These are phyloP conservation scores for Eleusine coracana DNA, from an alignment of 176 grass and related monocot species.

Conservation along the genomic window DNA sequence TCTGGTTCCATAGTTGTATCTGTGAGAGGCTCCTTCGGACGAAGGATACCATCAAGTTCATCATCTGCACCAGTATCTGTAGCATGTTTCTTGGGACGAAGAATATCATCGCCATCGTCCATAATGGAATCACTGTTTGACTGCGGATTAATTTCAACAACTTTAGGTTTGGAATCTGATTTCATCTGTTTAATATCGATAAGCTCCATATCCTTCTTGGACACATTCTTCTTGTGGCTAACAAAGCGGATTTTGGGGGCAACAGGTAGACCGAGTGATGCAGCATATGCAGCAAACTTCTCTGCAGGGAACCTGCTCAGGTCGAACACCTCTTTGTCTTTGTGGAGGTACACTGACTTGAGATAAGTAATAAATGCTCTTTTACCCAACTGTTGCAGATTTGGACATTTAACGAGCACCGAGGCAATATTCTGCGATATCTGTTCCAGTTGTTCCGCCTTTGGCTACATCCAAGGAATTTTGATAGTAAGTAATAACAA, in stretches of 20 bases:
- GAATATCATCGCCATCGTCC: slow-evolving; percentile 66
- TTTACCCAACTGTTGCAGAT: slow-evolving; percentile 79
- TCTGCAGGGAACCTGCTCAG: slow-evolving; percentile 72
- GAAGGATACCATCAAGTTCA: slow-evolving; percentile 55
- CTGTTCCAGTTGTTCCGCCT: slow-evolving; percentile 68
- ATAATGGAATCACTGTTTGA: slow-evolving; percentile 20
- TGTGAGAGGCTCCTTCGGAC: slow-evolving; percentile 45
- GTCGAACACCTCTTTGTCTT: slow-evolving; percentile 81
- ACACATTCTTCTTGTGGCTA: slow-evolving; percentile 53
- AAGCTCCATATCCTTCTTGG: slow-evolving; percentile 26
- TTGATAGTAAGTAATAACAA: slow-evolving; percentile 13
- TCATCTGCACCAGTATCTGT: slow-evolving; percentile 34
- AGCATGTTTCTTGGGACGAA: slow-evolving; percentile 57
- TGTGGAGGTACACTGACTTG: slow-evolving; percentile 64
- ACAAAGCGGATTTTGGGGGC: slow-evolving; percentile 73
- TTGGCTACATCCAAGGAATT: slow-evolving; percentile 58
- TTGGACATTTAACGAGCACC: slow-evolving; percentile 72
- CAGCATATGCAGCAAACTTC: slow-evolving; percentile 74
- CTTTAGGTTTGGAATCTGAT: slow-evolving; percentile 27
- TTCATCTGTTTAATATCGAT: slow-evolving; percentile 25
- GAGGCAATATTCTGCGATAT: slow-evolving; percentile 77
- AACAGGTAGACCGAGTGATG: slow-evolving; percentile 76
- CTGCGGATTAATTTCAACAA: slow-evolving; percentile 37
- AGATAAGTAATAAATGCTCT: slow-evolving; percentile 88
- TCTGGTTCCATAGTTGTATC: slow-evolving; percentile 43